Conservation (phyloP, 2,329 filamentous ascomycete species). For the Teratosphaeriaceae sp. region DNA sequence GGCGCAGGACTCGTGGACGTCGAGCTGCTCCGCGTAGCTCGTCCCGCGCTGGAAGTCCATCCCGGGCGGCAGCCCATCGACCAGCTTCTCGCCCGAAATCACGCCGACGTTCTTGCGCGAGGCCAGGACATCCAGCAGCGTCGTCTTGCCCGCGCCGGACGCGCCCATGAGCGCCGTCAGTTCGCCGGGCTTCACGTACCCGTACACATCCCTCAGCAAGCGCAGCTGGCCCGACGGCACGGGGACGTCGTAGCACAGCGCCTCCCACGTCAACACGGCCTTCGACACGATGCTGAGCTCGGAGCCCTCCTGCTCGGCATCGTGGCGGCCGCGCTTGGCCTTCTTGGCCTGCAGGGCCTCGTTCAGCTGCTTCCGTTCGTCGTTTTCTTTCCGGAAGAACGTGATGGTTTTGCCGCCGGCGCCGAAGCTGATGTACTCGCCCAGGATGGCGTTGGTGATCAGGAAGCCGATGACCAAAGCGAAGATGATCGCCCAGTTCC, state of each 20-base stretch:
- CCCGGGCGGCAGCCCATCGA: conserved; percentile 51
- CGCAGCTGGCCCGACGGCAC: conserved; percentile 40
- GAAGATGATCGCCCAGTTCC: conserved; percentile 76
- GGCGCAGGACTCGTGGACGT: conserved; percentile 55
- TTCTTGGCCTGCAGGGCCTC: conserved; percentile 54
- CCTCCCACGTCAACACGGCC: conserved; percentile 49
- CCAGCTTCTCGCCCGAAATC: conserved; percentile 55
- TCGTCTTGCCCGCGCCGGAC: conserved; percentile 76
- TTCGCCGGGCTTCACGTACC: conserved; percentile 44
- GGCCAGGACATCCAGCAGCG: conserved; percentile 70
- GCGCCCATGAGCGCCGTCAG: conserved; percentile 47
- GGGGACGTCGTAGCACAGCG: conserved; percentile 45
- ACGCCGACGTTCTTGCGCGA: conserved; percentile 59
- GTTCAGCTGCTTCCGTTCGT: conserved; percentile 61
- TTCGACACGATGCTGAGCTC: conserved; percentile 49
- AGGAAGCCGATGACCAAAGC: conserved; percentile 71
- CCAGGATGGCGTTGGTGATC: conserved; percentile 65
- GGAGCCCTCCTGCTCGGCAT: conserved; percentile 34
- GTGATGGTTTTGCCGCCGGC: conserved; percentile 76
- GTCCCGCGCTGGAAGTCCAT: conserved; percentile 58
- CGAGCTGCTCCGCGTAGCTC: conserved; percentile 59
- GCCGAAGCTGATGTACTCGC: conserved; percentile 71
- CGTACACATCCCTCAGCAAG: conserved; percentile 41
- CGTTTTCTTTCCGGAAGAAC: conserved; percentile 65
- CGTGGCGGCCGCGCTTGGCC: conserved; percentile 44